Evolutionary conservation across 345 rosid genomes (phyloP).

Genomic region (Viola odorata): DNA sequence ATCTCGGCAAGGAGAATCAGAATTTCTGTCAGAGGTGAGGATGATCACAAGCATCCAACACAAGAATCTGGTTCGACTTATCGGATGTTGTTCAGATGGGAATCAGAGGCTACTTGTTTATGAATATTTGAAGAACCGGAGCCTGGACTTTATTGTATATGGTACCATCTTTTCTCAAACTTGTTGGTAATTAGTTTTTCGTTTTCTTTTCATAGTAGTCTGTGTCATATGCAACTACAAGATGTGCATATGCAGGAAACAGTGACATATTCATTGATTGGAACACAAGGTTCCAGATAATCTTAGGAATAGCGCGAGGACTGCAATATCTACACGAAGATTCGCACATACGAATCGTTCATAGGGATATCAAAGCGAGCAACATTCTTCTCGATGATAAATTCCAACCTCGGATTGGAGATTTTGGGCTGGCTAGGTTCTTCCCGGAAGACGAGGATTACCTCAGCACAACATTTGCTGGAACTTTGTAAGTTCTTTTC

Average conservation of each 20-base stretch:
- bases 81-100: slow-evolving; percentile 63
- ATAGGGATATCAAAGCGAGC: slow-evolving; percentile 74
- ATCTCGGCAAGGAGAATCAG: slow-evolving; percentile 66
- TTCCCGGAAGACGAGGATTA: slow-evolving; percentile 67
- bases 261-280: slow-evolving; percentile 38
- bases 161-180: slow-evolving; percentile 23
- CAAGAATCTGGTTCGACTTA: slow-evolving; percentile 61
- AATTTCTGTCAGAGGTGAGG: slow-evolving; percentile 62
- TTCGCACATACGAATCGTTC: slow-evolving; percentile 52
- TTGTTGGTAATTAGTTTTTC: too few species aligned
- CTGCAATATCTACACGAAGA: slow-evolving; percentile 67
- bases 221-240: too few species aligned
- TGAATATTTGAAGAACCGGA: slow-evolving; percentile 57
- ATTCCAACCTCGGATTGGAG: slow-evolving; percentile 60
- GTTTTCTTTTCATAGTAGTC: too few species aligned
- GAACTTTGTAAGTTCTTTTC: slow-evolving; percentile 51
- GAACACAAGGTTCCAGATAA: slow-evolving; percentile 49
- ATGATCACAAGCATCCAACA: slow-evolving; percentile 76
- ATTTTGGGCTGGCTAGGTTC: slow-evolving; percentile 69
- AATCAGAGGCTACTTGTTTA: slow-evolving; percentile 57
- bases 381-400: slow-evolving; percentile 67
- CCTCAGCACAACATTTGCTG: slow-evolving; percentile 62
- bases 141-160: slow-evolving; percentile 55
- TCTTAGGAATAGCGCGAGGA: slow-evolving; percentile 57
- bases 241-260: slow-evolving; percentile 37